Conservation (phyloP, 1,284 basidiomycete genomes). For the Moesziomyces sp. region DNA sequence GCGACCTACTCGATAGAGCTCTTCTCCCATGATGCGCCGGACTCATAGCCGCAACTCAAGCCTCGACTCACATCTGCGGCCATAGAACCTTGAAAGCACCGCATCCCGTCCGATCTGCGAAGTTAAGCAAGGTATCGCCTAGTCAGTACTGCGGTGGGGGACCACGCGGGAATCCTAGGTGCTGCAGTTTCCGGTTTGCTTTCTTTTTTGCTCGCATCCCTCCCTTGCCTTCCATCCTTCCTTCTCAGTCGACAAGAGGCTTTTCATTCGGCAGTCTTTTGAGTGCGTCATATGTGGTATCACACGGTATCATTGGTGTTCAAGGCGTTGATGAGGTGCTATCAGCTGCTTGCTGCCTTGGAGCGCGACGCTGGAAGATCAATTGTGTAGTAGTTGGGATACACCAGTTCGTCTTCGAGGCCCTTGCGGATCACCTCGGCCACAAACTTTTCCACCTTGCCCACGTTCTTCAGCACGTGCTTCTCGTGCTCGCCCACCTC, state of each 20-base stretch:
- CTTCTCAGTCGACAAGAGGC: too few relatives aligned
- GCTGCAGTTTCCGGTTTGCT: slow-evolving; percentile 65
- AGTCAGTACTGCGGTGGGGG: slow-evolving; percentile 85
- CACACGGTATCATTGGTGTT: neutral
- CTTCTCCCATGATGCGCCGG: too few relatives aligned
- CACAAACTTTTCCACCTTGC: slow-evolving; percentile 93
- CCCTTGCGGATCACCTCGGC: slow-evolving; percentile 93
- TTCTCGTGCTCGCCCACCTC: slow-evolving; percentile 96
- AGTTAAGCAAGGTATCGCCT: slow-evolving; percentile 80
- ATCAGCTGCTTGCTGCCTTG: neutral
- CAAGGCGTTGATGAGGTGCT: too few relatives aligned
- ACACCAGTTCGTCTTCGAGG: slow-evolving; percentile 73
- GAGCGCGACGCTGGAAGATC: slow-evolving; percentile 43
- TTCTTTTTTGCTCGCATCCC: too few relatives aligned
- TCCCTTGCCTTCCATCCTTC: too few relatives aligned
- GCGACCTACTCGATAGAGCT: too few relatives aligned
- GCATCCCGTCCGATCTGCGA: slow-evolving; percentile 83
- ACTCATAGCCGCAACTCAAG: too few relatives aligned
- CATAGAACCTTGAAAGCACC: slow-evolving; percentile 82
- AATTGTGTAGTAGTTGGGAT: slow-evolving; percentile 66
- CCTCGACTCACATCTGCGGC: slow-evolving; percentile 73
- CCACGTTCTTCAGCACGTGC: slow-evolving; percentile 95
- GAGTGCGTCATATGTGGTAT: too few relatives aligned
- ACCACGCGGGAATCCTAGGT: slow-evolving; percentile 83
- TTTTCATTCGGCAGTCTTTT: too few relatives aligned